Conservation (phyloP, 192 early-diverging fungal genomes). For the Backusella psychrophila region DNA sequence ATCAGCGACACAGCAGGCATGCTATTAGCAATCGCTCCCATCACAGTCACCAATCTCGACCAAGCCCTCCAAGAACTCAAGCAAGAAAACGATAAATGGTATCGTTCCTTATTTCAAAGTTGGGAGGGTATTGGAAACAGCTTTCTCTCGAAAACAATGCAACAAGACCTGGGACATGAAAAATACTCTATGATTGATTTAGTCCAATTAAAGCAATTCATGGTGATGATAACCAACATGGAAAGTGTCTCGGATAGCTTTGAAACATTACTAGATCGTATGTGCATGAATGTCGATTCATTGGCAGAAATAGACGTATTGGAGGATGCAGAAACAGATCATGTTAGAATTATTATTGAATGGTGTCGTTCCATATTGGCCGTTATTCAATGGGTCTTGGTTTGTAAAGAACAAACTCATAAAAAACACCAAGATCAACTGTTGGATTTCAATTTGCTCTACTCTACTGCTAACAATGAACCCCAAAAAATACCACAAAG, state of each 20-base stretch:
- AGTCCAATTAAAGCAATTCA: background rate
- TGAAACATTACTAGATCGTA: conserved; percentile 14
- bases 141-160: background rate
- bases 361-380: conserved; percentile 6
- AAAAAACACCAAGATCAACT: background rate
- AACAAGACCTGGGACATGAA: background rate
- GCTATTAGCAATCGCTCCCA: conserved; percentile 6
- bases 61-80: background rate
- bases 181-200: conserved; percentile 1
- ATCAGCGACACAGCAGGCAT: background rate
- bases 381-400: background rate
- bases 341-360: conserved; percentile 9
- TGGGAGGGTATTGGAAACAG: conserved; percentile 24
- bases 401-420: background rate
- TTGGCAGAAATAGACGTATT: background rate
- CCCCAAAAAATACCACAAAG: background rate
- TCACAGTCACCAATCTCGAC: background rate
- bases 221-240: background rate
- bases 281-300: conserved; percentile 5
- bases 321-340: background rate
- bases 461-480: background rate
- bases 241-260: conserved; percentile 10
- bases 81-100: conserved; percentile 9
- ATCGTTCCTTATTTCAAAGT: conserved; percentile 12
- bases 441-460: background rate